Conservation (phyloP, 306 rosid species). For the Gillenia trifoliata region DNA sequence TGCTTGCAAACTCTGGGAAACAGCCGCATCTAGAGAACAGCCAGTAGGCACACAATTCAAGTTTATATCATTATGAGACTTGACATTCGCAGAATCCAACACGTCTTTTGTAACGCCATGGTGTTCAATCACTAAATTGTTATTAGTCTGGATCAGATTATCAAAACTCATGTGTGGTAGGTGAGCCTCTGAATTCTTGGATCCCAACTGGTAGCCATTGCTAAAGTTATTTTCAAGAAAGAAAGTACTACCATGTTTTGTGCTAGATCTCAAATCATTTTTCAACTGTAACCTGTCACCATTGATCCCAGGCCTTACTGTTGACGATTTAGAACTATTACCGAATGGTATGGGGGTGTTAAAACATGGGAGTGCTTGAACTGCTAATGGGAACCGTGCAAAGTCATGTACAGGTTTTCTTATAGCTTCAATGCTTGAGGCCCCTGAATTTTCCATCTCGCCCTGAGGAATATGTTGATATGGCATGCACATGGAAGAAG, state of each 20-base stretch:
- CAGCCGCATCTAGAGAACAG: slow-evolving; percentile 23
- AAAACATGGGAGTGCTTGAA: slow-evolving; percentile 34
- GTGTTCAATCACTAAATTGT: slow-evolving; percentile 16
- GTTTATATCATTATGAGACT: slow-evolving; percentile 31
- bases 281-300: slow-evolving; percentile 8
- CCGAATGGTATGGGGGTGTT: slow-evolving; percentile 17
- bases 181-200: slow-evolving; percentile 18
- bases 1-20: slow-evolving; percentile 21
- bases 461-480: slow-evolving; percentile 19
- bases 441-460: slow-evolving; percentile 22
- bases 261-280: slow-evolving; percentile 16
- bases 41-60: slow-evolving; percentile 38
- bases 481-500: slow-evolving; percentile 16
- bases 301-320: slow-evolving; percentile 14
- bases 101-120: slow-evolving; percentile 21
- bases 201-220: slow-evolving; percentile 9
- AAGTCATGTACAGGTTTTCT: not conserved
- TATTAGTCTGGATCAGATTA: slow-evolving; percentile 11
- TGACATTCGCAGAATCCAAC: slow-evolving; percentile 20
- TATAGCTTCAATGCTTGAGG: slow-evolving; percentile 17
- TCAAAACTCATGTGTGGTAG: slow-evolving; percentile 16
- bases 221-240: slow-evolving; percentile 18
- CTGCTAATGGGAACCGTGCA: not conserved
- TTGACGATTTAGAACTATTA: slow-evolving; percentile 21
- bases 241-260: slow-evolving; percentile 14